phyloP scores from a whole-genome alignment of 257 asterid species.

The Gynochthodes officinalis region DNA sequence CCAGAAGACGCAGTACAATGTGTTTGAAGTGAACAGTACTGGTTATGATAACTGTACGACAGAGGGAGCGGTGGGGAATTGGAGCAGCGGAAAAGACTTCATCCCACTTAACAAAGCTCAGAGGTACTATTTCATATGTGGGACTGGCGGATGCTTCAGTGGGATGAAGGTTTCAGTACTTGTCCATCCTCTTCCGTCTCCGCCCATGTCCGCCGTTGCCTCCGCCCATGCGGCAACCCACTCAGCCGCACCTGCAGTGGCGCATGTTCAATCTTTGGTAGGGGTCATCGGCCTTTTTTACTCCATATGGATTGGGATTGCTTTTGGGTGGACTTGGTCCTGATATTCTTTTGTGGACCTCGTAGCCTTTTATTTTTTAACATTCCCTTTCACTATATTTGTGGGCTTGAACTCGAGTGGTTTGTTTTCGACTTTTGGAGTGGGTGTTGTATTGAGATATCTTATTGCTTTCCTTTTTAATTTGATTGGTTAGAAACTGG shows the following conservation, averaged over 20 bases:
- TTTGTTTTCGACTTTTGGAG: too few relatives aligned
- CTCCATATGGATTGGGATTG: slow-evolving; percentile 32
- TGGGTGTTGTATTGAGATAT: too few relatives aligned
- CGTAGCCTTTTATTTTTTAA: background rate
- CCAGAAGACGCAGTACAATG: slow-evolving; percentile 78
- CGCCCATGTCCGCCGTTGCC: slow-evolving; percentile 44
- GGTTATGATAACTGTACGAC: slow-evolving; percentile 83
- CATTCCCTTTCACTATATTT: background rate
- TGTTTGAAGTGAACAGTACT: slow-evolving; percentile 74
- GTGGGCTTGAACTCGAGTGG: background rate
- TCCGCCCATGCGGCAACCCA: slow-evolving; percentile 28
- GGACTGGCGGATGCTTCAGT: slow-evolving; percentile 71
- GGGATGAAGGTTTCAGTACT: slow-evolving; percentile 88
- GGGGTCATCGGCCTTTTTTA: slow-evolving; percentile 18
- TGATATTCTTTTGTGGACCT: background rate
- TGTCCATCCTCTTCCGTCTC: slow-evolving; percentile 70
- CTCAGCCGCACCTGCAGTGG: slow-evolving; percentile 31
- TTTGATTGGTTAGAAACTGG: background rate
- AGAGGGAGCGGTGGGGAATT: slow-evolving; percentile 72
- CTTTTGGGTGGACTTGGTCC: slow-evolving; percentile 24
- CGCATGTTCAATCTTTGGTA: slow-evolving; percentile 13
- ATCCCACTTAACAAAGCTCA: slow-evolving; percentile 50
- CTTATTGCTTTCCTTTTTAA: background rate
- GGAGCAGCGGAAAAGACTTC: slow-evolving; percentile 90
- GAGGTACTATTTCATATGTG: slow-evolving; percentile 82